These are phyloP conservation scores for Jimgerdemannia flammicorona DNA, from an alignment of 192 early-diverging fungal species.

Conservation along the genomic window DNA sequence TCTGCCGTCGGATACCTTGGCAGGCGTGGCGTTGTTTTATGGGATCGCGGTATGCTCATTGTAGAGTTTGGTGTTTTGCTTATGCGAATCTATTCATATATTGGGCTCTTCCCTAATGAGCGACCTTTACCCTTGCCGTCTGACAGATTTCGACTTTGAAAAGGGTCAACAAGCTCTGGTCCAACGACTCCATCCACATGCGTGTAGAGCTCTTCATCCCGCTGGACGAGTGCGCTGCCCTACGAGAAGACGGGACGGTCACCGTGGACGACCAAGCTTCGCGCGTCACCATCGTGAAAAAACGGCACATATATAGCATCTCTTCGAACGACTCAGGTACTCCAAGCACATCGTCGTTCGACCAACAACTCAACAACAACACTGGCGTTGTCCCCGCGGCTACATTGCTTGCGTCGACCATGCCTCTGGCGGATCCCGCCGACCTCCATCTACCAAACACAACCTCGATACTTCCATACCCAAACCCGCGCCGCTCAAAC, in stretches of 20 bases:
- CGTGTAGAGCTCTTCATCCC: constrained; percentile 49
- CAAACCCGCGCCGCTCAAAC: background rate
- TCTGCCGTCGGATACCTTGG: constrained; percentile 36
- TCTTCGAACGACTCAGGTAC: background rate
- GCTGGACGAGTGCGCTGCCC: constrained; percentile 15
- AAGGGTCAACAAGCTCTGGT: constrained; percentile 47
- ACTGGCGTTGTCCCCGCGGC: background rate
- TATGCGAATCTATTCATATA: too few species aligned
- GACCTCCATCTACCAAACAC: background rate
- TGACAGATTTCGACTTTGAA: constrained; percentile 35
- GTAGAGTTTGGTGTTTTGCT: too few species aligned
- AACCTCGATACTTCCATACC: background rate
- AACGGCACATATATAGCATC: background rate
- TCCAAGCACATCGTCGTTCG: background rate
- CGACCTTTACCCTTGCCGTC: background rate
- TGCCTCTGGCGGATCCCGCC: background rate
- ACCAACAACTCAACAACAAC: background rate
- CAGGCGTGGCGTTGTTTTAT: constrained; percentile 45
- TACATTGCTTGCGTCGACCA: background rate
- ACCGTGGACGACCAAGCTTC: background rate
- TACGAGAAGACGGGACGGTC: background rate
- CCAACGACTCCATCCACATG: constrained; percentile 48
- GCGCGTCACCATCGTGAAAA: background rate
- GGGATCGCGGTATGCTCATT: constrained; percentile 39
- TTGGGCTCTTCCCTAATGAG: constrained; percentile 1